Evolutionary conservation across 1,284 basidiomycete genomes (phyloP).

Genomic region (Irpex sp.): DNA sequence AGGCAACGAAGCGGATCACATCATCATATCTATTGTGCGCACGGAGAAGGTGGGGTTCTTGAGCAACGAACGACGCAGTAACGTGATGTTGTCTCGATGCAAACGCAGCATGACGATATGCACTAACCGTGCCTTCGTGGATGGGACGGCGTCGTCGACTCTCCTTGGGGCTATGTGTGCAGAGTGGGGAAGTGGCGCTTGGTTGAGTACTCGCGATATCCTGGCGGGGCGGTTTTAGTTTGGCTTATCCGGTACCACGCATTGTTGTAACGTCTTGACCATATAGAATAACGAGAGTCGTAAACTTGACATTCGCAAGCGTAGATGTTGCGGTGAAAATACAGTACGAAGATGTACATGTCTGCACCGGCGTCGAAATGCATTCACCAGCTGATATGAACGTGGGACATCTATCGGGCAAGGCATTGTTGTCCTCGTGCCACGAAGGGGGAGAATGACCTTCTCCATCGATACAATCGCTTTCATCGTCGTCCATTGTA

Average conservation of each 20-base stretch:
- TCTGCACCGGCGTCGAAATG: no score
- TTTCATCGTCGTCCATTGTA: background rate
- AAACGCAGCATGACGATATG: conserved; percentile 67
- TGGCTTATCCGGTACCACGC: background rate
- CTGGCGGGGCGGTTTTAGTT: conserved; percentile 1
- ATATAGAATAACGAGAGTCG: background rate
- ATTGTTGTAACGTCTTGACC: background rate
- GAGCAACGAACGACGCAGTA: conserved; percentile 44
- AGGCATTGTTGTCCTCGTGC: background rate
- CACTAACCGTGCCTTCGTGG: conserved; percentile 46
- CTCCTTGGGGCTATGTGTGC: conserved; percentile 5
- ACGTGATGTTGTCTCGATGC: conserved; percentile 69
- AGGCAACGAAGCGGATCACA: conserved; percentile 45
- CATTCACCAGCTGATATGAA: background rate
- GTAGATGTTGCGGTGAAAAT: no score
- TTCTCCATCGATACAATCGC: background rate
- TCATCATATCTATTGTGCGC: conserved; percentile 60
- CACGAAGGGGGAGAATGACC: background rate
- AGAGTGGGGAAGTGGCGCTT: conserved; percentile 5
- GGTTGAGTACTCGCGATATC: conserved; percentile 7
- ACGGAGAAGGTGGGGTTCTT: conserved; percentile 46
- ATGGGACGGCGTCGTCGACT: conserved; percentile 1
- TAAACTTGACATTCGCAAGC: no score
- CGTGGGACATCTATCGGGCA: background rate
- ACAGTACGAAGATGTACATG: no score